phyloP scores from a whole-genome alignment of 257 asterid genomes.

The Nicotiana undulata region DNA sequence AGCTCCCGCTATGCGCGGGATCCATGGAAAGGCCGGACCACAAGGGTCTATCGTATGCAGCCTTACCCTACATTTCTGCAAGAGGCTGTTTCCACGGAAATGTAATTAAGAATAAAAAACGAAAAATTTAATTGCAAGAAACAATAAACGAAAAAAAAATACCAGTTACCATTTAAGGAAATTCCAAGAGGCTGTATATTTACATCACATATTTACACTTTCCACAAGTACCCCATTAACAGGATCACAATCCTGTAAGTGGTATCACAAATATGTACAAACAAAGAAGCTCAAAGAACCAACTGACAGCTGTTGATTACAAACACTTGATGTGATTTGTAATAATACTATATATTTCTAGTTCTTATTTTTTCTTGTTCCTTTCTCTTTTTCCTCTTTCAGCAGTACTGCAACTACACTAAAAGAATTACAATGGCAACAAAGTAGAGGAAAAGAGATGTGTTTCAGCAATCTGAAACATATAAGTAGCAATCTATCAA shows the following conservation, averaged over 20 bases:
- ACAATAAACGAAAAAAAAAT: neutral
- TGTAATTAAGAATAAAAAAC: neutral
- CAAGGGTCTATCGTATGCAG: too few species aligned
- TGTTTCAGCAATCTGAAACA: conserved; percentile 15
- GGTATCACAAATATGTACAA: neutral
- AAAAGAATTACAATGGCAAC: neutral
- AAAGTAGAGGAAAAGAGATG: neutral
- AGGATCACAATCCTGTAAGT: neutral
- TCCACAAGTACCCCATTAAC: neutral
- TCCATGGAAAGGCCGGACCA: too few species aligned
- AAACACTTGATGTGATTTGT: neutral
- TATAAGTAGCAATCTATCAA: neutral
- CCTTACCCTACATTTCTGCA: too few species aligned
- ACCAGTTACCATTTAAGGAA: neutral
- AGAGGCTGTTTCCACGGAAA: too few species aligned
- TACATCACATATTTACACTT: neutral
- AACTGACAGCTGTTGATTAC: neutral
- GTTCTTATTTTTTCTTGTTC: neutral
- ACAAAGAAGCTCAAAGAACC: neutral
- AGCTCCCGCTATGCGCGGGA: too few species aligned
- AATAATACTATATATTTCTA: neutral
- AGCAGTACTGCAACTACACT: neutral
- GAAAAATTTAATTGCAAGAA: neutral
- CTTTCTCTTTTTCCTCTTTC: neutral
- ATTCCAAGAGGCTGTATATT: neutral